Evolutionary conservation across 192 early-diverging fungal genomes (phyloP).

Genomic region (Umbelopsis sp.): DNA sequence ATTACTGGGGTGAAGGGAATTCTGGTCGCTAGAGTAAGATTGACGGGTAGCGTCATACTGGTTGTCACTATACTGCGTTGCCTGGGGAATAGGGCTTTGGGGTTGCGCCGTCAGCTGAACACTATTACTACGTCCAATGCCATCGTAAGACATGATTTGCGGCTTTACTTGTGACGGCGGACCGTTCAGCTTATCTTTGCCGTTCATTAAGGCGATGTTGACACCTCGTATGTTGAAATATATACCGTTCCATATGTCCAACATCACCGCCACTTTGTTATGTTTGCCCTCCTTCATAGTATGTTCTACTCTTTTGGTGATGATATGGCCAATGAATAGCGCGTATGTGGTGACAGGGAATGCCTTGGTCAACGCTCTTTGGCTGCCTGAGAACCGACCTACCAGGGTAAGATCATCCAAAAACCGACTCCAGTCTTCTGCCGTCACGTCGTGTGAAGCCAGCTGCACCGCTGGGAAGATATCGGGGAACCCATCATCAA

Average conservation of each 20-base stretch:
- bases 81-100: too few species aligned
- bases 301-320: background rate
- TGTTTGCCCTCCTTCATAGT: background rate
- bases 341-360: background rate
- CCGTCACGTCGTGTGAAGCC: background rate
- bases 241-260: slow-evolving; percentile 12
- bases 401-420: background rate
- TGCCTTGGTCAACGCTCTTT: background rate
- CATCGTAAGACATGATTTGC: background rate
- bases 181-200: background rate
- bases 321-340: background rate
- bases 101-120: too few species aligned
- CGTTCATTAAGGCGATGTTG: background rate
- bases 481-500: background rate
- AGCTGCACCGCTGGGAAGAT: background rate
- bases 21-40: too few species aligned
- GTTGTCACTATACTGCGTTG: too few species aligned
- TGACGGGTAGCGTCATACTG: too few species aligned
- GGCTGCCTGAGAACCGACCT: background rate
- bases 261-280: background rate
- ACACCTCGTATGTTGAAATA: slow-evolving; percentile 4
- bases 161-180: background rate
- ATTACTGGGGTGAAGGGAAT: too few species aligned
- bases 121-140: too few species aligned
- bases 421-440: slow-evolving; percentile 12